A percentile compares a stretch with the other conserved stretches of the same genome.
These are phyloP conservation scores for Elymus sibiricus DNA, from an alignment of 176 grass and related monocot genomes.

Conservation along the genomic window DNA sequence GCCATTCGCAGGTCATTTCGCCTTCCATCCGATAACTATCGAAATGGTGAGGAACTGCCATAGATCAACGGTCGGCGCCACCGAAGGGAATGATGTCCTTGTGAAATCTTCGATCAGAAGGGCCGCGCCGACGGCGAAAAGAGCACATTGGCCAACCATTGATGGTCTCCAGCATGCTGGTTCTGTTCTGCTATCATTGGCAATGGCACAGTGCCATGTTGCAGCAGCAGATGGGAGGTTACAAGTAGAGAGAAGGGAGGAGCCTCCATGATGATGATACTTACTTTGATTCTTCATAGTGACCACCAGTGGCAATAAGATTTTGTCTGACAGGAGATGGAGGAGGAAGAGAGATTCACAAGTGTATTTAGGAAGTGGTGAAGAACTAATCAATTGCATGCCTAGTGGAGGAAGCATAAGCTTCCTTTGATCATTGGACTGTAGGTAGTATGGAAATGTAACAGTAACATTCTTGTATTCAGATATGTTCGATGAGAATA, in stretches of 20 bases:
- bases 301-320: background rate
- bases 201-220: background rate
- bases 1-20: background rate
- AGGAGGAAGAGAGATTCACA: background rate
- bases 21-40: background rate
- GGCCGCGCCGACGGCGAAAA: background rate
- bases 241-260: background rate
- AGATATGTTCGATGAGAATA: background rate
- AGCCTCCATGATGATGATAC: no score
- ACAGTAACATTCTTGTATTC: background rate
- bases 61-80: background rate
- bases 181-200: background rate
- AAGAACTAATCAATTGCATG: background rate
- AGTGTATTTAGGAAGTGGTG: constrained; percentile 10
- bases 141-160: background rate
- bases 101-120: background rate
- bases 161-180: background rate
- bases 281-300: background rate
- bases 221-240: background rate
- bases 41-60: background rate
- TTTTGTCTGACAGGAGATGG: background rate
- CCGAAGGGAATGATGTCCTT: background rate
- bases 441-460: background rate
- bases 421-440: background rate
- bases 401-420: background rate